Evolutionary conservation across 2,329 filamentous ascomycete species (phyloP).

Genomic region (Clarireedia homoeocarpa): DNA sequence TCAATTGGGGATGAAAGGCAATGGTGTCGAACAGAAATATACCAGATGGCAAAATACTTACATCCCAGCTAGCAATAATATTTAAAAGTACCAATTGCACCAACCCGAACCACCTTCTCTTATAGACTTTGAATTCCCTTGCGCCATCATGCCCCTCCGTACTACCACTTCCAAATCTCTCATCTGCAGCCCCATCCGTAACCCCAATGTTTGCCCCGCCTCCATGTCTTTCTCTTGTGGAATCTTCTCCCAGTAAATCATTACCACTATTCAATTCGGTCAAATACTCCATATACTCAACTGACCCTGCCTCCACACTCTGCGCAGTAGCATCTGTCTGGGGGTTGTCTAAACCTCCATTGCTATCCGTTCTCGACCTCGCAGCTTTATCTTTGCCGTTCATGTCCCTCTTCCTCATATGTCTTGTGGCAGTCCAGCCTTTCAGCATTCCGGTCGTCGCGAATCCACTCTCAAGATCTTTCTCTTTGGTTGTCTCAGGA

Average conservation of each 20-base stretch:
- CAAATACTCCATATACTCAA: constrained; percentile 17
- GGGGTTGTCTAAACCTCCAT: constrained; percentile 14
- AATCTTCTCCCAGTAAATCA: constrained; percentile 21
- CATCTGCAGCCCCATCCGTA: not conserved
- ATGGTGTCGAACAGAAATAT: not conserved
- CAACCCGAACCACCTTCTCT: constrained; percentile 82
- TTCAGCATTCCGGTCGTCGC: not conserved
- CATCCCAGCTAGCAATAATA: constrained; percentile 91
- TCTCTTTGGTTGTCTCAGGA: not conserved
- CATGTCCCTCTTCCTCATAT: not conserved
- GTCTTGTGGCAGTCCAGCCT: constrained; percentile 1
- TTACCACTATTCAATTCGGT: constrained; percentile 26
- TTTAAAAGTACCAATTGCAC: constrained; percentile 80
- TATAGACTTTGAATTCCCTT: constrained; percentile 55
- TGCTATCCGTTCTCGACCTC: constrained; percentile 6
- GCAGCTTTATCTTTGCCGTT: not conserved
- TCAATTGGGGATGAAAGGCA: not conserved
- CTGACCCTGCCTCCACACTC: not conserved
- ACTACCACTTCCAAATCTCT: not conserved
- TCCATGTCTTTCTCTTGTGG: not conserved
- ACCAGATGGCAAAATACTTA: constrained; percentile 41
- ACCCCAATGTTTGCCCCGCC: not conserved
- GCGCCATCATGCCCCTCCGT: not conserved
- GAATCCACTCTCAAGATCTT: not conserved
- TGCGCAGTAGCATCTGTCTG: constrained; percentile 12